Evolutionary conservation across 768 basidiomycete genomes (phyloP).

Genomic region (Paxillus rubicundulus): DNA sequence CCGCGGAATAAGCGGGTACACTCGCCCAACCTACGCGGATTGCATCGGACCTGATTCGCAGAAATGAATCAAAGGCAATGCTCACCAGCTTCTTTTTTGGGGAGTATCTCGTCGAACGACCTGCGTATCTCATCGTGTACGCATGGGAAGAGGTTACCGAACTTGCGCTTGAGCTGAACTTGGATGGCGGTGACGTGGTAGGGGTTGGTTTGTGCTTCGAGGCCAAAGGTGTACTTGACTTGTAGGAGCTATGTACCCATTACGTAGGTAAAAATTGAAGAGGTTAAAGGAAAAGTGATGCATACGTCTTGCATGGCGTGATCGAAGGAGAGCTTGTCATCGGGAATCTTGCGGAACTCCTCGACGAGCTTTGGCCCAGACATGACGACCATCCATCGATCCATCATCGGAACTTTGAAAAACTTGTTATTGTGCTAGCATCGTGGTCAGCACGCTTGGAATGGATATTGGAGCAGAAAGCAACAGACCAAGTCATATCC

Average conservation of each 20-base stretch:
- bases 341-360: constrained; percentile 49
- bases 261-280: constrained; percentile 15
- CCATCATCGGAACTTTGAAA: constrained; percentile 45
- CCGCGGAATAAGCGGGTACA: constrained; percentile 26
- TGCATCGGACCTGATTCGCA: constrained; percentile 11
- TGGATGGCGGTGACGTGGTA: constrained; percentile 37
- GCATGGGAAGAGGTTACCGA: constrained; percentile 32
- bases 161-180: constrained; percentile 33
- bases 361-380: constrained; percentile 43
- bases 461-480: background rate
- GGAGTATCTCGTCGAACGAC: constrained; percentile 31
- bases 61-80: background rate
- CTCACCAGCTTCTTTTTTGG: constrained; percentile 19
- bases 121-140: constrained; percentile 34
- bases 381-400: constrained; percentile 47
- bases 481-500: constrained; percentile 35
- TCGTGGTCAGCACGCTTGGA: constrained; percentile 14
- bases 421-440: constrained; percentile 30
- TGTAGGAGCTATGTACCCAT: constrained; percentile 32
- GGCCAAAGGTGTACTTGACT: constrained; percentile 38
- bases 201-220: constrained; percentile 29
- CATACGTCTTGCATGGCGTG: constrained; percentile 41
- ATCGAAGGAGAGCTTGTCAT: constrained; percentile 43
- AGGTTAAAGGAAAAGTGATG: constrained; percentile 4
- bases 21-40: constrained; percentile 28